These are phyloP conservation scores for Umbelopsis ramanniana DNA, from an alignment of 192 early-diverging fungal genomes.

Conservation along the genomic window DNA sequence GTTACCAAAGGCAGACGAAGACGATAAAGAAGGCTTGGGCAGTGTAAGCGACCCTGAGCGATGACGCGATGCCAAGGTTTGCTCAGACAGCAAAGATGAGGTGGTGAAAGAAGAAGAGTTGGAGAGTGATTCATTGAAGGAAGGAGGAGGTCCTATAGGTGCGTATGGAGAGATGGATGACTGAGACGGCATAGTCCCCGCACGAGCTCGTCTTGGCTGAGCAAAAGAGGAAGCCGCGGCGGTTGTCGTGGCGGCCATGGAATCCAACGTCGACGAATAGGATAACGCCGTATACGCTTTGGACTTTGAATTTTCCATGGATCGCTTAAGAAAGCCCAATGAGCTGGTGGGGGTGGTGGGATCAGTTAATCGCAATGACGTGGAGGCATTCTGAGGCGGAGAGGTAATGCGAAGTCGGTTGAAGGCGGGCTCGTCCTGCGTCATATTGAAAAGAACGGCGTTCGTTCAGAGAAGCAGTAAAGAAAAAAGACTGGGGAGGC, in stretches of 20 bases:
- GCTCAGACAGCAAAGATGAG: constrained; percentile 13
- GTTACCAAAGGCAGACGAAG: constrained; percentile 15
- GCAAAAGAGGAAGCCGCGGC: not conserved
- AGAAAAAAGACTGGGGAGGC: not conserved
- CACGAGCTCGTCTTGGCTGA: constrained; percentile 28
- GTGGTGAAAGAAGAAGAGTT: not conserved
- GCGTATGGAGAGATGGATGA: constrained; percentile 18
- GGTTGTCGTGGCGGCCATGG: not conserved
- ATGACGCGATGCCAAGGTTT: constrained; percentile 22
- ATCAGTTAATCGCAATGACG: constrained; percentile 12
- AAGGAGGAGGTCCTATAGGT: constrained; percentile 1
- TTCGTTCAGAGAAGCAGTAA: no score
- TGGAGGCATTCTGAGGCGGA: constrained; percentile 12
- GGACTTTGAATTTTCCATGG: constrained; percentile 16
- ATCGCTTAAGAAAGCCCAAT: constrained; percentile 5
- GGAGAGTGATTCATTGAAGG: not conserved
- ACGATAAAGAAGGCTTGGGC: not conserved
- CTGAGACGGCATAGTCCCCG: constrained; percentile 42
- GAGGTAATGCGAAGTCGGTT: constrained; percentile 10
- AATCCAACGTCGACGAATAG: not conserved
- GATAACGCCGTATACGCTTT: not conserved
- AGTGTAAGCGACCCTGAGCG: constrained; percentile 36
- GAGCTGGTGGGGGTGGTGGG: constrained; percentile 14
- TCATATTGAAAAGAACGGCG: no score
- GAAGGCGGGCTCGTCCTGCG: constrained; percentile 8